These are phyloP conservation scores for Aegilops speltoides DNA, from an alignment of 176 grass and related monocot species.

Conservation along the genomic window DNA sequence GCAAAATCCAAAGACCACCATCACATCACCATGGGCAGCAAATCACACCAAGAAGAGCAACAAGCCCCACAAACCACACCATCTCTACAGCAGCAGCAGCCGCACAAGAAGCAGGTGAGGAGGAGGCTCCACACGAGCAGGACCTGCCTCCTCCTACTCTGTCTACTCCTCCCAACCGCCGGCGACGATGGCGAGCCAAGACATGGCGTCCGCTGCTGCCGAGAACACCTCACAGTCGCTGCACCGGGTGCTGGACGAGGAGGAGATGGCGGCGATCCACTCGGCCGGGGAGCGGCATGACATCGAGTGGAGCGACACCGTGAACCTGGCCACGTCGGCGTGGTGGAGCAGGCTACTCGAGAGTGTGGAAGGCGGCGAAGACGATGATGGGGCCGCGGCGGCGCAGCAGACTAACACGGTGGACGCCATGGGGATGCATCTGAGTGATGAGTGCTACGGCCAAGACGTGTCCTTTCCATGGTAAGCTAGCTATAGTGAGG, in stretches of 20 bases:
- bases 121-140: slow-evolving; percentile 83
- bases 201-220: neutral
- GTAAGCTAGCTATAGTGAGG: slow-evolving; percentile 34
- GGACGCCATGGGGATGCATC: slow-evolving; percentile 31
- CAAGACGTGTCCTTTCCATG: slow-evolving; percentile 47
- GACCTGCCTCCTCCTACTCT: slow-evolving; percentile 54
- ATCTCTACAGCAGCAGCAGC: slow-evolving; percentile 14
- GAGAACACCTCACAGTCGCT: slow-evolving; percentile 39
- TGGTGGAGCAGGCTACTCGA: slow-evolving; percentile 93
- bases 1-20: slow-evolving; percentile 43
- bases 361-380: slow-evolving; percentile 47
- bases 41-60: slow-evolving; percentile 25
- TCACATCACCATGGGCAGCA: slow-evolving; percentile 44
- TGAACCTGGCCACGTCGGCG: slow-evolving; percentile 73
- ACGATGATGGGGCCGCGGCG: neutral
- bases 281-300: slow-evolving; percentile 73
- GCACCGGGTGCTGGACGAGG: slow-evolving; percentile 70
- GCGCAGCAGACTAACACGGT: neutral
- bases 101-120: slow-evolving; percentile 89
- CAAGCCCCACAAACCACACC: neutral
- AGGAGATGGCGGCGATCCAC: slow-evolving; percentile 77
- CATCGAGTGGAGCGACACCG: slow-evolving; percentile 82
- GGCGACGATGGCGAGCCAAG: neutral
- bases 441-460: slow-evolving; percentile 29
- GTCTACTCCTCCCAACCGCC: slow-evolving; percentile 43